A percentile compares a stretch with the other conserved stretches of the same genome.
Conservation (phyloP, 192 early-diverging fungal species). For the Borealophlyctis nickersoniae region DNA sequence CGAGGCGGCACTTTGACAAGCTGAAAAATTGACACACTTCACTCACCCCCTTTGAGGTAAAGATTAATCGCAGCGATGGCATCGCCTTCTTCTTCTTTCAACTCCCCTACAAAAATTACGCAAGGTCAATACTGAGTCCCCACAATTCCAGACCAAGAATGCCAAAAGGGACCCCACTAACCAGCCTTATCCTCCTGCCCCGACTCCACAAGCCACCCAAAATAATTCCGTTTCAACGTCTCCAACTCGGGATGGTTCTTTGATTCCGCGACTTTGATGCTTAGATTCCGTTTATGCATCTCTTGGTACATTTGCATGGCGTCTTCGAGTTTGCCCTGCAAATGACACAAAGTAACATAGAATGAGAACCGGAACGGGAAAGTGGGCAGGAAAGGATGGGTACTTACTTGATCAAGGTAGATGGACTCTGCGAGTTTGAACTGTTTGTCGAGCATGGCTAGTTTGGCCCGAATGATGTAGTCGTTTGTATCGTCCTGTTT, state of each 20-base stretch:
- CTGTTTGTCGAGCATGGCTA: conserved; percentile 60
- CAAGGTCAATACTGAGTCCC: conserved; percentile 3
- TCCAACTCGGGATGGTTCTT: conserved; percentile 63
- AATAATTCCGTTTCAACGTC: conserved; percentile 58
- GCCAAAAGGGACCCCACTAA: too few relatives aligned
- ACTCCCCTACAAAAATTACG: conserved; percentile 24
- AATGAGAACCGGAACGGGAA: neutral
- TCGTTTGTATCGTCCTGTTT: conserved; percentile 30
- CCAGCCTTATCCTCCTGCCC: conserved; percentile 62
- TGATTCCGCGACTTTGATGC: conserved; percentile 63
- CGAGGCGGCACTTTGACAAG: conserved; percentile 3
- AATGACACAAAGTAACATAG: neutral
- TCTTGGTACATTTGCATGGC: conserved; percentile 70
- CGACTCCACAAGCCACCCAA: conserved; percentile 61
- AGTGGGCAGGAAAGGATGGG: conserved; percentile 1
- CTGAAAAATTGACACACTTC: too few relatives aligned
- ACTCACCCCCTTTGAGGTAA: conserved; percentile 56
- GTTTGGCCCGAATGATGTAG: conserved; percentile 45
- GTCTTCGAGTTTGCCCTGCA: conserved; percentile 56
- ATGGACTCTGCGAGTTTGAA: conserved; percentile 62
- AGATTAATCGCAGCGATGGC: conserved; percentile 51
- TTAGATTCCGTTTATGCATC: conserved; percentile 65
- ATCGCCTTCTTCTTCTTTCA: conserved; percentile 64
- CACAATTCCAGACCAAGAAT: too few relatives aligned
- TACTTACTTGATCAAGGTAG: conserved; percentile 52